Percentiles rank a stretch among this genome's conserved stretches.
phyloP scores from a whole-genome alignment of 768 basidiomycete genomes.

The Calocybe gangraenosa region DNA sequence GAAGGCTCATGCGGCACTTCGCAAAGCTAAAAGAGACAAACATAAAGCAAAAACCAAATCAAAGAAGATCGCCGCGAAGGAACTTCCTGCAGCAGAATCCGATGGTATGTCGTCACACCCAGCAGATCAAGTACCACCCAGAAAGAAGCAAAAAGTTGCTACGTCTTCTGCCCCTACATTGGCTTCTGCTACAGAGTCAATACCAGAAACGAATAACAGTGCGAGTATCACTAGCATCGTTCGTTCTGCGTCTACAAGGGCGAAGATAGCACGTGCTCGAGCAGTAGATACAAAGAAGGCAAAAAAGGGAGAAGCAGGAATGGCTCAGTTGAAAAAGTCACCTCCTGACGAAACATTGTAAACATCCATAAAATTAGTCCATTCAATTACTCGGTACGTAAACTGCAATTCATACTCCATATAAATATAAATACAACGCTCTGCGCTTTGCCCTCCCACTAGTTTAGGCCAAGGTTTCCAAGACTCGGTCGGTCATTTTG shows the following conservation, averaged over 20 bases:
- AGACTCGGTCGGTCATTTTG: slow-evolving; percentile 55
- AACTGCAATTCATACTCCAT: not conserved
- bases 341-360: slow-evolving; percentile 12
- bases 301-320: no score
- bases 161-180: slow-evolving; percentile 7
- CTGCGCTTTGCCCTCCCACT: not conserved
- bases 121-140: not conserved
- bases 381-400: slow-evolving; percentile 7
- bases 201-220: slow-evolving; percentile 5
- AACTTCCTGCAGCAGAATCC: not conserved
- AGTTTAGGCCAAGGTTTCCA: slow-evolving; percentile 51
- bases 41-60: slow-evolving; percentile 42
- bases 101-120: no score
- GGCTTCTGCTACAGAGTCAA: not conserved
- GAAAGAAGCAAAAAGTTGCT: slow-evolving; percentile 16
- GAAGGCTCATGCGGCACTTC: slow-evolving; percentile 41
- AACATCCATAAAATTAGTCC: not conserved
- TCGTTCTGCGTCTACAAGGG: slow-evolving; percentile 31
- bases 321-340: no score
- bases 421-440: slow-evolving; percentile 5
- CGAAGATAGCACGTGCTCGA: slow-evolving; percentile 31
- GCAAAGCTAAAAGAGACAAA: slow-evolving; percentile 45
- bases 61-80: slow-evolving; percentile 4
- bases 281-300: slow-evolving; percentile 11
- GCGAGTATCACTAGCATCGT: slow-evolving; percentile 28